These are phyloP conservation scores for Phaeotremella skinneri DNA, from an alignment of 768 basidiomycete species.

Conservation along the genomic window DNA sequence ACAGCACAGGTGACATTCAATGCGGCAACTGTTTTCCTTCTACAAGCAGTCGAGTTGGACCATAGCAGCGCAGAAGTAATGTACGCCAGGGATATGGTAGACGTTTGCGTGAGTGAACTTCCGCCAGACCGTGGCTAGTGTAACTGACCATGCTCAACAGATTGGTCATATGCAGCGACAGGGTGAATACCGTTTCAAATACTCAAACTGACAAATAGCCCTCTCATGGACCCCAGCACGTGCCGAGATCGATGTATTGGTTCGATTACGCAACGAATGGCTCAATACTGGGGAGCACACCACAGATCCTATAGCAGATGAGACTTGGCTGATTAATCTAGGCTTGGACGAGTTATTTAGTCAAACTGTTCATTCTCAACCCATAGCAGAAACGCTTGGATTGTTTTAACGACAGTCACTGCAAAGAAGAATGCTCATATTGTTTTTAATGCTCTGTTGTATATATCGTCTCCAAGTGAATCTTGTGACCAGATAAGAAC, in stretches of 20 bases:
- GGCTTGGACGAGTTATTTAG: neutral
- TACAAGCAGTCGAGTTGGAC: slow-evolving; percentile 3
- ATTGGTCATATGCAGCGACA: neutral
- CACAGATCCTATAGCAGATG: neutral
- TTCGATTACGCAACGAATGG: slow-evolving; percentile 1
- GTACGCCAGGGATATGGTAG: neutral
- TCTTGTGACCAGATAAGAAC: no score
- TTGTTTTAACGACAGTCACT: no score
- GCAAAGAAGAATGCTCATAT: no score
- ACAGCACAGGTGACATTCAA: slow-evolving; percentile 5
- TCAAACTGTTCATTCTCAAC: neutral
- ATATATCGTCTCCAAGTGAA: no score
- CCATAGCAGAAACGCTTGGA: no score
- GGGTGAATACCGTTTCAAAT: neutral
- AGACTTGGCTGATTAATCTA: neutral
- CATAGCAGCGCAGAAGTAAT: neutral
- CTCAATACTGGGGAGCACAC: neutral
- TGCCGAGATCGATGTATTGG: neutral
- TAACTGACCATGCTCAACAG: neutral
- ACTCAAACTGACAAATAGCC: neutral
- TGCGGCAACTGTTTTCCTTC: slow-evolving; percentile 5
- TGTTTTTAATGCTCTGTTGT: no score
- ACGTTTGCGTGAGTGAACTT: neutral
- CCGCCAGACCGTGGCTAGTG: neutral
- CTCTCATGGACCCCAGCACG: neutral